Evolutionary conservation across 768 basidiomycete genomes (phyloP), one percentile per base, ranked within the genome.

Genomic region (Ramaria sp.): DNA sequence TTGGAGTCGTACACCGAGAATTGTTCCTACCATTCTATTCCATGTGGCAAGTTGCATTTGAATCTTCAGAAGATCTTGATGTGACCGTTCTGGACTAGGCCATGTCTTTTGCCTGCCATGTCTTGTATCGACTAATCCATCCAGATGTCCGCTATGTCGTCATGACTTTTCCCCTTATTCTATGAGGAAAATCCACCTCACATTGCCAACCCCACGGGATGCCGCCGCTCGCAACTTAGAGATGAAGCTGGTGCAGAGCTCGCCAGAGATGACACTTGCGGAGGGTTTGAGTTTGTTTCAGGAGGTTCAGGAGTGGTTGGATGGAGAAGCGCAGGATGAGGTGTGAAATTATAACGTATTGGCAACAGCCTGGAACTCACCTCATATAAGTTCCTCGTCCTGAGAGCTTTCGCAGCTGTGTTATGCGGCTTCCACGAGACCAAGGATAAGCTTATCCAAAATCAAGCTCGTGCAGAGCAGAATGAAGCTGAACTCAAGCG

Each of bases 21-120:
- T 38, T 71, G 70, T 24, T 65, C 72, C 74, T 61, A 70, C 76
- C 78, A 84, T 65, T 82, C 78, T 12, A 86, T 88, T 58, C 76
- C 81, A 28, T 89, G 86, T 61, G 86, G 86, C 37, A 84, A 88
- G 83, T 74, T 47, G 32, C 37, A 60, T 64, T 55, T 32, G 52
- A 58, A 49, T 22, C 55, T 48, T 50, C 49, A 22, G 27, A 10
- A 38, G 18, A 45, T 50, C 43, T 58, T 52, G 43, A 38, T 39
- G 15, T 52, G 24, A 48, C 48, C 7, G 20, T 10, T 54, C 16
- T 37, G 13, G 28, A 55, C 18, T 49, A 44, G 56, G 25, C 10
- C 47, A 44, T 47, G 27, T 37, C 32, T 52, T 53, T 48, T 61
- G 24, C 54, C 55, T 50, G 39, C 50, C 53, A 55, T 55, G 53